Evolutionary conservation across 306 rosid species (phyloP).

Genomic region (Cucumis hystrix): DNA sequence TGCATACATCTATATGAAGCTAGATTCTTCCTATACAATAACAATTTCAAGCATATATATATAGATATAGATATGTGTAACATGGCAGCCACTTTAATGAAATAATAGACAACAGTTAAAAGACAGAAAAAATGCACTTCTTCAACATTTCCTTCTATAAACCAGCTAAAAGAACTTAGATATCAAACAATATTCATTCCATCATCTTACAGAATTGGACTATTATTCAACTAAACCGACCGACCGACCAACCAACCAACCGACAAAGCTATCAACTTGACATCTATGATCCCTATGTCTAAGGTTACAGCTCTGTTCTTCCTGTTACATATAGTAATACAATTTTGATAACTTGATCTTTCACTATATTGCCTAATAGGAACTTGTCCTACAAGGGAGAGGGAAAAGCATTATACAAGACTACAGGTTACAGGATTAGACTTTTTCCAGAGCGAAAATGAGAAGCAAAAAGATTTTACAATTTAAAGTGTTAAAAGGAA

Average conservation of each 20-base stretch:
- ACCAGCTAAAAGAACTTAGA: neutral
- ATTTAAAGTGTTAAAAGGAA: neutral
- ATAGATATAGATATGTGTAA: no score
- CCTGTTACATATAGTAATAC: neutral
- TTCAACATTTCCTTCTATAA: neutral
- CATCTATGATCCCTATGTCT: neutral
- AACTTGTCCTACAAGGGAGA: neutral
- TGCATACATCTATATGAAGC: neutral
- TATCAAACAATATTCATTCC: neutral
- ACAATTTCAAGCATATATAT: neutral
- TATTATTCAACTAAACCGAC: slow-evolving; percentile 2
- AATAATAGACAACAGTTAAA: neutral
- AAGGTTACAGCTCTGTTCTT: slow-evolving; percentile 4
- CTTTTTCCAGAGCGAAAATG: neutral
- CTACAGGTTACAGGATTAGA: slow-evolving; percentile 1
- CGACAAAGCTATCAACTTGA: neutral
- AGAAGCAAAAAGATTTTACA: neutral
- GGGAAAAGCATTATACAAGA: neutral
- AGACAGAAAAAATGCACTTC: neutral
- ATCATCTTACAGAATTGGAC: slow-evolving; percentile 3
- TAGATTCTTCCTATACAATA: neutral
- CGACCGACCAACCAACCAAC: neutral
- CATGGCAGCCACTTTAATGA: neutral
- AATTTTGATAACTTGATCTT: neutral
- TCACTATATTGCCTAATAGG: neutral